These are phyloP conservation scores for Rutstroemia sp. DNA, from an alignment of 2,329 filamentous ascomycete species.

Conservation along the genomic window DNA sequence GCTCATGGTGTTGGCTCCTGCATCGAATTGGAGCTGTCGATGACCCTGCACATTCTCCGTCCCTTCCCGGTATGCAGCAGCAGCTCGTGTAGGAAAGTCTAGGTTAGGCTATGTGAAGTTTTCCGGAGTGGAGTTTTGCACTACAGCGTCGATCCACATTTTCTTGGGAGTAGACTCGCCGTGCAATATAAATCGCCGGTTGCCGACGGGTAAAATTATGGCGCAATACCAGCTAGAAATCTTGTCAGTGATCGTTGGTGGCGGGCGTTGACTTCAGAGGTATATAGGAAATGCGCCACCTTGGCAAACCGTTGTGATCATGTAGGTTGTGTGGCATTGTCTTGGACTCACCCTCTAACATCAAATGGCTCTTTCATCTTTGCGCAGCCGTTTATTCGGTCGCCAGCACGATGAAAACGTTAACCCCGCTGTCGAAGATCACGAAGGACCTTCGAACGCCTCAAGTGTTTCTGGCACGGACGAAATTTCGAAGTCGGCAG, in stretches of 20 bases:
- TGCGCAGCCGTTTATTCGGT: background rate
- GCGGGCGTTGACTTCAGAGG: background rate
- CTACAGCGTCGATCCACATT: background rate
- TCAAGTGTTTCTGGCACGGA: conserved; percentile 4
- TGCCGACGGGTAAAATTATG: background rate
- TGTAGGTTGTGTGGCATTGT: background rate
- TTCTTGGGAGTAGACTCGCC: background rate
- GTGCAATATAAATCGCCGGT: background rate
- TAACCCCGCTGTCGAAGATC: background rate
- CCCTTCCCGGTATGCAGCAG: too few relatives aligned
- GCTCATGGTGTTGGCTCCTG: too few relatives aligned
- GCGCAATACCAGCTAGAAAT: background rate
- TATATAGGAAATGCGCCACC: background rate
- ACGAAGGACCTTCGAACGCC: background rate
- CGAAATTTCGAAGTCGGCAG: background rate
- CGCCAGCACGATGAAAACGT: background rate
- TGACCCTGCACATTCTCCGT: too few relatives aligned
- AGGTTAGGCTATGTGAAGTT: too few relatives aligned
- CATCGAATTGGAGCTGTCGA: too few relatives aligned
- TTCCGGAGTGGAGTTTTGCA: too few relatives aligned
- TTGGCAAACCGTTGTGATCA: background rate
- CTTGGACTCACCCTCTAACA: background rate
- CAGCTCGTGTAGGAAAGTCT: too few relatives aligned
- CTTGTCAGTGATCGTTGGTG: background rate
- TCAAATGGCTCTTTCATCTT: background rate